Percentiles rank a stretch among this genome's conserved stretches.
phyloP scores from a whole-genome alignment of 1,284 basidiomycete genomes.

The Malassezia psittaci region DNA sequence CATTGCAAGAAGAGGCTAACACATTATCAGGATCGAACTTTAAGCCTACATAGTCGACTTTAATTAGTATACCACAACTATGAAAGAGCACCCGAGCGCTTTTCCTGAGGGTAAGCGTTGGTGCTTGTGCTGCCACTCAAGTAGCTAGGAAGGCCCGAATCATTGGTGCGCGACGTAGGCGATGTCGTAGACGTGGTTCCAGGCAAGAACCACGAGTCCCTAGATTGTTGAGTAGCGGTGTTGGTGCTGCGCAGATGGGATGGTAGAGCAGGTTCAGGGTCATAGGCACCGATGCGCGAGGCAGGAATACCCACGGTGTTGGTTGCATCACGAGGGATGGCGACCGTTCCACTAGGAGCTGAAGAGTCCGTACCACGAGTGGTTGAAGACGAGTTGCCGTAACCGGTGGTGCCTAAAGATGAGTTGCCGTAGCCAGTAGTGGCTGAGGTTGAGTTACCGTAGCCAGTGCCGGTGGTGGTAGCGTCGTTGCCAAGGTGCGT shows the following conservation, averaged over 20 bases:
- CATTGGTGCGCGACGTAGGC: background rate
- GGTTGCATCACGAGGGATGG: too few relatives aligned
- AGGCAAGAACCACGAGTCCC: constrained; percentile 11
- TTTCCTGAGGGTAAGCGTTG: background rate
- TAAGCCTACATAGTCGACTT: too few relatives aligned
- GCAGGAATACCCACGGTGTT: background rate
- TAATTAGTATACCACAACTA: constrained; percentile 4
- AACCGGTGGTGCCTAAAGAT: too few relatives aligned
- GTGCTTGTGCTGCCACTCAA: background rate
- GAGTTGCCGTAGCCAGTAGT: too few relatives aligned
- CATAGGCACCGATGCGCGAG: background rate
- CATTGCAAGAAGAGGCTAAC: constrained; percentile 27
- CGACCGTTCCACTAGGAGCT: too few relatives aligned
- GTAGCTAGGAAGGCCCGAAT: background rate
- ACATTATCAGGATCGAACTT: background rate
- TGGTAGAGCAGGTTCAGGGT: constrained; percentile 1
- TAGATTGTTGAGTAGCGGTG: background rate
- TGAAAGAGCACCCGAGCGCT: background rate
- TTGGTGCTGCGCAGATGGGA: background rate
- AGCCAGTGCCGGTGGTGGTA: background rate
- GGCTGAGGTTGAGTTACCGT: too few relatives aligned
- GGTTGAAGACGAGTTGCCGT: too few relatives aligned
- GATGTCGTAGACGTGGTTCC: background rate
- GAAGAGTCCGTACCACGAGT: too few relatives aligned
- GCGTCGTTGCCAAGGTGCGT: background rate